Evolutionary conservation across 2,329 filamentous ascomycete species (phyloP), one percentile per base, ranked within the genome.

Genomic region (Scedosporium minutisporum): DNA sequence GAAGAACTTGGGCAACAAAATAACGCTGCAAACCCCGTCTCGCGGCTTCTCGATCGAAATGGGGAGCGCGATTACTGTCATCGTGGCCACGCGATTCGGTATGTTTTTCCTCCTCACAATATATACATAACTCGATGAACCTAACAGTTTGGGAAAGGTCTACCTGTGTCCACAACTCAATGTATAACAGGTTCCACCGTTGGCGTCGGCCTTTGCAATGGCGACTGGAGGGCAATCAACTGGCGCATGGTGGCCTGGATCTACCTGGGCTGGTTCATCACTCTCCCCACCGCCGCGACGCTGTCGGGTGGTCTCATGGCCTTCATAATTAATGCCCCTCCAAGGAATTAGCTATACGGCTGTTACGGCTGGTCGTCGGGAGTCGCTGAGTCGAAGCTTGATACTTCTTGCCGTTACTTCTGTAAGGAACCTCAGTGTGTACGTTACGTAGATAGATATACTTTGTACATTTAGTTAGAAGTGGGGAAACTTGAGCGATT

Each of bases 161-260:
- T 88, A 1, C 85, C 85, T 2, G 79, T 88, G 29, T 87, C 84
- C 1, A 88, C 85, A 1, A 86, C 85, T 0, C 84, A 87, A 74
- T 87, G 85, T 70, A 85, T 86, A 67, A 84, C 80, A 46, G 84
- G 84, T 57, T 80, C 83, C 42, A 86, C 83, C n/a, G 83, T 86
- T 53, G 84, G 84, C 63, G 84, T 87, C 57, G 84, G 83, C 63
- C 78, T 87, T 16, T 85, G 82, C 73, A 84, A 82, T 57, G 83
- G 83, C 25, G 79, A 79, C 53, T 80, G 78, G 76, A 77, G 79
- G 58, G 80, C 83, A 25, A 82, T 87, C 68, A 87, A 87, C 75
- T 87, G 82, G 81, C 78, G 82, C 63, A 84, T 84, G 78, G 80
- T 86, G 3, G 78, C 74, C 4, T 84, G 82, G 76, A 82, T 86